Conservation (phyloP, 2,329 filamentous ascomycete genomes). For the Reticulascus tulasneorum region DNA sequence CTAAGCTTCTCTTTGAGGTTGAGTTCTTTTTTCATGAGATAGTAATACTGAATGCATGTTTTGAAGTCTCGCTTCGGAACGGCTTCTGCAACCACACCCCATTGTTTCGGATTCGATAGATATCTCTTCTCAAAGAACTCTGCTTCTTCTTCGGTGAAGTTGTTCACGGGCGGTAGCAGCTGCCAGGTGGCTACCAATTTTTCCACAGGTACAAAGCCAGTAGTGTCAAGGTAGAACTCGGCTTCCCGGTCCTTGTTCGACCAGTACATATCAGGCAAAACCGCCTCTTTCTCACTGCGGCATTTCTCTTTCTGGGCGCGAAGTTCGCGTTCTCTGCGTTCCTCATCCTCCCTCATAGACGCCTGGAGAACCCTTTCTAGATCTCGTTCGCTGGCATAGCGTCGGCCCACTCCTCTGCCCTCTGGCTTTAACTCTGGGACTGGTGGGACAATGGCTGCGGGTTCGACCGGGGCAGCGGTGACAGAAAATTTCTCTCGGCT, state of each 20-base stretch:
- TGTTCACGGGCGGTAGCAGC: constrained; percentile 67
- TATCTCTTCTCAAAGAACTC: constrained; percentile 71
- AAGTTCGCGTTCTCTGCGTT: constrained; percentile 63
- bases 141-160: constrained; percentile 69
- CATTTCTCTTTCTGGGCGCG: constrained; percentile 64
- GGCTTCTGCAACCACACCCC: constrained; percentile 70
- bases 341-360: constrained; percentile 67
- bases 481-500: constrained; percentile 53
- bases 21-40: constrained; percentile 70
- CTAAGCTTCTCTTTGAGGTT: constrained; percentile 75
- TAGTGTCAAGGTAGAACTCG: constrained; percentile 60
- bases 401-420: constrained; percentile 47
- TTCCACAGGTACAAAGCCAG: constrained; percentile 61
- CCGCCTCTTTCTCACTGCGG: constrained; percentile 72
- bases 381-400: constrained; percentile 69
- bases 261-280: constrained; percentile 67
- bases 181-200: constrained; percentile 67
- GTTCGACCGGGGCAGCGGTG: constrained; percentile 27
- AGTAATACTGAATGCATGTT: constrained; percentile 82
- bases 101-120: constrained; percentile 74
- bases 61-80: constrained; percentile 68
- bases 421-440: constrained; percentile 55
- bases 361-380: constrained; percentile 68
- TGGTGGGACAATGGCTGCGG: constrained; percentile 17
- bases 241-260: constrained; percentile 55